A percentile compares a stretch with the other conserved stretches of the same genome.
Evolutionary conservation across 2,329 filamentous ascomycete species (phyloP).

Genomic region (Xylaria multiplex): DNA sequence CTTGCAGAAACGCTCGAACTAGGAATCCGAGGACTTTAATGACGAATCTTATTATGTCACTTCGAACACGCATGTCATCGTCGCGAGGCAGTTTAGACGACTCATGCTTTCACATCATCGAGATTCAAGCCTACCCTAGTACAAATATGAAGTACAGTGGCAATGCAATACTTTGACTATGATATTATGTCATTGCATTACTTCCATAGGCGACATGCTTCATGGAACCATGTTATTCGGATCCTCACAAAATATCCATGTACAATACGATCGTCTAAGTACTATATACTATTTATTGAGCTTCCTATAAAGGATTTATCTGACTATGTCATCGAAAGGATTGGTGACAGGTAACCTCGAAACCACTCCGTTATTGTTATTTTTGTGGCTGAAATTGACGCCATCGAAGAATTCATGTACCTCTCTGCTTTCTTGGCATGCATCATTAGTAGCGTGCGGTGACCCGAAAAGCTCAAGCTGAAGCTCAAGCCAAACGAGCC

Average conservation of each 20-base stretch:
- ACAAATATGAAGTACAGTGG: constrained; percentile 3
- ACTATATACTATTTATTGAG: background rate
- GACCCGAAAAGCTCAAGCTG: background rate
- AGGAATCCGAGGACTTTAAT: constrained; percentile 42
- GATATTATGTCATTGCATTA: constrained; percentile 15
- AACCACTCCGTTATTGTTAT: background rate
- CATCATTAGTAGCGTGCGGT: constrained; percentile 17
- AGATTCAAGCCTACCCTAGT: constrained; percentile 19
- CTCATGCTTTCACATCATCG: constrained; percentile 24
- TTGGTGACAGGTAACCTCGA: background rate
- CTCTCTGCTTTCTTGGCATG: constrained; percentile 12
- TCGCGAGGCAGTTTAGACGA: background rate
- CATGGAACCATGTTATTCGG: background rate
- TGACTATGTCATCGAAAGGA: background rate
- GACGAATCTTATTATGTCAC: constrained; percentile 7
- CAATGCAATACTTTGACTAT: background rate
- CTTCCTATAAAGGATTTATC: background rate
- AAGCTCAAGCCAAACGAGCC: constrained; percentile 7
- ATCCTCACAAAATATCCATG: background rate
- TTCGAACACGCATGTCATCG: background rate
- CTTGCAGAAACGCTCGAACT: constrained; percentile 81
- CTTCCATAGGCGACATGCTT: background rate
- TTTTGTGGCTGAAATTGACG: constrained; percentile 17
- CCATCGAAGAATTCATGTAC: constrained; percentile 2
- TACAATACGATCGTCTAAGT: background rate